Evolutionary conservation across 176 grass and related monocot species (phyloP).

Genomic region (bread wheat (Triticum aestivum)): DNA sequence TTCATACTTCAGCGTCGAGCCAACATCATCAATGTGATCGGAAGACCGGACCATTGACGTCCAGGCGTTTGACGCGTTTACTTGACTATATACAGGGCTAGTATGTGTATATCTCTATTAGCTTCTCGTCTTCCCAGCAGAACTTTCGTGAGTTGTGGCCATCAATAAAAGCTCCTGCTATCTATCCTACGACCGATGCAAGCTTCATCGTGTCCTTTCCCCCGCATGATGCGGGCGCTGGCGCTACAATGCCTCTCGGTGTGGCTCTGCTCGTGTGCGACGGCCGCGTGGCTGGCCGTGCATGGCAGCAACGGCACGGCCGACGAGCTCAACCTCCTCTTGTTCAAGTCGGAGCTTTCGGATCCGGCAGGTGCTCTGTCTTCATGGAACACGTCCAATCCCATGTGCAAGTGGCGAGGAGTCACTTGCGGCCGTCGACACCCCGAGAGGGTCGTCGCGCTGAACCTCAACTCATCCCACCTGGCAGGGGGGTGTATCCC

Average conservation of each 20-base stretch:
- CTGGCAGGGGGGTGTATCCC: conserved; percentile 15
- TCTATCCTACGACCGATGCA: neutral
- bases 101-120: neutral
- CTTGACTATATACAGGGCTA: neutral
- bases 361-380: conserved; percentile 3
- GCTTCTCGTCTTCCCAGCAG: neutral
- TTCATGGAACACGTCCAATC: conserved; percentile 38
- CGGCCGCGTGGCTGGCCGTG: neutral
- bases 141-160: neutral
- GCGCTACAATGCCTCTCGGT: neutral
- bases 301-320: neutral
- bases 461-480: neutral
- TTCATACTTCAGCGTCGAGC: neutral
- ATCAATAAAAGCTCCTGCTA: neutral
- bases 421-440: conserved; percentile 24
- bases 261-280: neutral
- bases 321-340: conserved; percentile 29
- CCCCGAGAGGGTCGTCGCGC: conserved; percentile 22
- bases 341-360: conserved; percentile 35
- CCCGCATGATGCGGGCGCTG: neutral
- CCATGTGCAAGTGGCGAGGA: conserved; percentile 36
- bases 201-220: neutral
- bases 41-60: neutral
- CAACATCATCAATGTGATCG: neutral
- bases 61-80: neutral